Evolutionary conservation across 2,329 filamentous ascomycete species (phyloP).

Genomic region (Sclerotinia subarctica): DNA sequence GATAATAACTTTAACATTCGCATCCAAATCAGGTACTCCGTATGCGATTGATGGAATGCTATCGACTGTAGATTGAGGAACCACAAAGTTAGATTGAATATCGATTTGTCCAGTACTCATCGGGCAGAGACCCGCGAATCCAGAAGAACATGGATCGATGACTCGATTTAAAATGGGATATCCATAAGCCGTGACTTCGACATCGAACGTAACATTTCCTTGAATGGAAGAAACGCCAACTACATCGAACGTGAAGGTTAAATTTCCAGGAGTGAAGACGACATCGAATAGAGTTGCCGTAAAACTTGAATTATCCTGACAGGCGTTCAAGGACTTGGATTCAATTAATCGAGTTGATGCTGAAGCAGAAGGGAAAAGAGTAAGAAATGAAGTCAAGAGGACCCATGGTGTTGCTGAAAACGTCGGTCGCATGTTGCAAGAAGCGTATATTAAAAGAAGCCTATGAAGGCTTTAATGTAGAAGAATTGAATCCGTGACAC

Average conservation of each 20-base stretch:
- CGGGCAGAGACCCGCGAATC: conserved; percentile 75
- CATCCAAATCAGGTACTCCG: conserved; percentile 86
- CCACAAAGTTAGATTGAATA: conserved; percentile 65
- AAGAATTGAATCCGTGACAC: conserved; percentile 8
- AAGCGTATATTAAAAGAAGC: conserved; percentile 26
- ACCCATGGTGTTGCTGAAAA: conserved; percentile 33
- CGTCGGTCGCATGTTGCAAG: conserved; percentile 33
- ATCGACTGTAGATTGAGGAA: conserved; percentile 55
- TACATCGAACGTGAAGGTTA: conserved; percentile 69
- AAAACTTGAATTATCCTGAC: conserved; percentile 80
- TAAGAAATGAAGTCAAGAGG: conserved; percentile 33
- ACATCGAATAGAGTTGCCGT: conserved; percentile 88
- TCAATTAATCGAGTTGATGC: conserved; percentile 48
- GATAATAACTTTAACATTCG: conserved; percentile 77
- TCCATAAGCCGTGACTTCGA: conserved; percentile 79
- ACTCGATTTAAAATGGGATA: conserved; percentile 64
- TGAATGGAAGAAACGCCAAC: conserved; percentile 79
- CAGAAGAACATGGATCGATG: conserved; percentile 71
- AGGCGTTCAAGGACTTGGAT: conserved; percentile 80
- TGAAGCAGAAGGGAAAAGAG: conserved; percentile 31
- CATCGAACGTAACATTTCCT: conserved; percentile 75
- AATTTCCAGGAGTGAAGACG: conserved; percentile 72
- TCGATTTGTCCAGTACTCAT: conserved; percentile 84
- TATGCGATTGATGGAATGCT: conserved; percentile 82
- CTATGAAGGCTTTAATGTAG: conserved; percentile 25